Percentiles rank a stretch among this genome's conserved stretches.
These are phyloP conservation scores for Posidonia oceanica DNA, from an alignment of 116 monocot genomes.

Conservation along the genomic window DNA sequence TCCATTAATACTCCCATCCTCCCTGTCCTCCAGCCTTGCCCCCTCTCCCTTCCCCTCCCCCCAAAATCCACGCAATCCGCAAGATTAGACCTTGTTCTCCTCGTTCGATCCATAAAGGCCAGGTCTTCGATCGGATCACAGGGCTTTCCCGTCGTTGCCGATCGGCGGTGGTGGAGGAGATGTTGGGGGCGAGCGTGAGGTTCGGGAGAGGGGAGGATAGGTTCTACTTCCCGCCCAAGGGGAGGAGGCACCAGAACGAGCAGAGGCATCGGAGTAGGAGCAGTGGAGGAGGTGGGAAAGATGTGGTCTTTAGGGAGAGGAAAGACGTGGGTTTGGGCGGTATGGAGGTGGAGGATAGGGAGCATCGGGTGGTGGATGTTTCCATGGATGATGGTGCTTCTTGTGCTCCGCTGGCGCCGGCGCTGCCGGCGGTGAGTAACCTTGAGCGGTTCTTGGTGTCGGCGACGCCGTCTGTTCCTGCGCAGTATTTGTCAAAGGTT, in stretches of 20 bases:
- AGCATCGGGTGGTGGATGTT: neutral
- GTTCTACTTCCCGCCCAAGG: slow-evolving; percentile 28
- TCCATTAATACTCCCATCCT: too few relatives aligned
- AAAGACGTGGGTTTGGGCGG: slow-evolving; percentile 7
- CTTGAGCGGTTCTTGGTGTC: slow-evolving; percentile 54
- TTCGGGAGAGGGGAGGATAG: slow-evolving; percentile 33
- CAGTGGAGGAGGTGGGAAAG: neutral
- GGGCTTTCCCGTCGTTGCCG: too few relatives aligned
- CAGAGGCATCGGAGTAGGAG: neutral
- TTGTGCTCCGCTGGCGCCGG: neutral
- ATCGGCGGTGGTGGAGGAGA: neutral
- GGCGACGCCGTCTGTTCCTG: slow-evolving; percentile 42
- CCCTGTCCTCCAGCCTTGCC: too few relatives aligned
- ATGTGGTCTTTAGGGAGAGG: too few relatives aligned
- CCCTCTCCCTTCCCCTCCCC: neutral
- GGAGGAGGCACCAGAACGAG: slow-evolving; percentile 1
- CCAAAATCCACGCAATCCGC: too few relatives aligned
- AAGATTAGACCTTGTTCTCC: too few relatives aligned
- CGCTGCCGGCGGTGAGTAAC: slow-evolving; percentile 22
- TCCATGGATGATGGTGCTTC: neutral
- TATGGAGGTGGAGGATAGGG: neutral
- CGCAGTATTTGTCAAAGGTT: slow-evolving; percentile 44
- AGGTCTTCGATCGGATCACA: too few relatives aligned
- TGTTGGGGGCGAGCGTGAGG: slow-evolving; percentile 17
- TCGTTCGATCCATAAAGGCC: too few relatives aligned